These are phyloP conservation scores for Elaeagnus macrophylla DNA, from an alignment of 306 rosid genomes.

Conservation along the genomic window DNA sequence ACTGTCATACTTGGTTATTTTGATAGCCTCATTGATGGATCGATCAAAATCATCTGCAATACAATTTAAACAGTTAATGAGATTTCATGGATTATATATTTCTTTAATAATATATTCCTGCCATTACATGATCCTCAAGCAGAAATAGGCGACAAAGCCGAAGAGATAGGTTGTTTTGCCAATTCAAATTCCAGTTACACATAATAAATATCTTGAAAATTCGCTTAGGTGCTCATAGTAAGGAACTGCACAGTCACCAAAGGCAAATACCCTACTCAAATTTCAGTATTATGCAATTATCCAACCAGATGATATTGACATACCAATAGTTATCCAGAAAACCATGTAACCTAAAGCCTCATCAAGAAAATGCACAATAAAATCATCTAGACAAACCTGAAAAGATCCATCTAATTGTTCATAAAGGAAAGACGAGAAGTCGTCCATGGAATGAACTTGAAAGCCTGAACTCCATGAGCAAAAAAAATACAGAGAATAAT, in stretches of 20 bases:
- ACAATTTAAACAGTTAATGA: constrained; percentile 13
- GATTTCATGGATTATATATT: constrained; percentile 6
- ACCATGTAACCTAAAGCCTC: not conserved
- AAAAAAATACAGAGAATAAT: too few relatives aligned
- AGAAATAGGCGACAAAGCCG: too few relatives aligned
- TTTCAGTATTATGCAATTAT: not conserved
- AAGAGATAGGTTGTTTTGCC: not conserved
- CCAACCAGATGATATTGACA: not conserved
- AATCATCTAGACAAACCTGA: not conserved
- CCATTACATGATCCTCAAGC: not conserved
- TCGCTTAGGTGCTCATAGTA: not conserved
- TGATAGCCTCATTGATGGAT: constrained; percentile 95
- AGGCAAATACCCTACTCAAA: not conserved
- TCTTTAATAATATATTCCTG: not conserved
- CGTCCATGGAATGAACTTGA: not conserved
- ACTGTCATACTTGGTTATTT: constrained; percentile 78
- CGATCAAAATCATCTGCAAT: constrained; percentile 91
- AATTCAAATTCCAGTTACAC: not conserved
- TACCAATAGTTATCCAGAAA: not conserved
- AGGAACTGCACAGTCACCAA: not conserved
- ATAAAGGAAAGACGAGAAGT: not conserved
- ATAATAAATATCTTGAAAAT: not conserved
- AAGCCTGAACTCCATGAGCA: not conserved
- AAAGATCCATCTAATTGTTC: not conserved
- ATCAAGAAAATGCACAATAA: not conserved